phyloP scores from a whole-genome alignment of 2,329 filamentous ascomycete species.

The Ophiostoma piceae region DNA sequence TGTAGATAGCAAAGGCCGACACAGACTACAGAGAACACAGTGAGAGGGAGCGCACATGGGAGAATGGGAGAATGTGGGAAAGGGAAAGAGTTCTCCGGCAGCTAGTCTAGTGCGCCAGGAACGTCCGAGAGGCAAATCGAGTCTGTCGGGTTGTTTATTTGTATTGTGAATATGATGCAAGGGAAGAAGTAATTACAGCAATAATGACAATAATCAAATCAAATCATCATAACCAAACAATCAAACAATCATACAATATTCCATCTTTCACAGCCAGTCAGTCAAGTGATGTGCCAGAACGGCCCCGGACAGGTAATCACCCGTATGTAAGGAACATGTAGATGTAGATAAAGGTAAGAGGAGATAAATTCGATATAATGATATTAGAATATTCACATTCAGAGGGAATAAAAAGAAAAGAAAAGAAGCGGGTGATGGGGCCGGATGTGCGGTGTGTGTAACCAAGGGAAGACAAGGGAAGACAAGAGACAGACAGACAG shows the following conservation, averaged over 20 bases:
- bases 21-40: too few relatives aligned
- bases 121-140: not conserved
- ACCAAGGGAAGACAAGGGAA: not conserved
- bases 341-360: not conserved
- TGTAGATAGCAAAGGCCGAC: not conserved
- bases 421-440: not conserved
- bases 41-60: slow-evolving; percentile 2
- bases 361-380: not conserved
- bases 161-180: not conserved
- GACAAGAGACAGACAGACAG: too few relatives aligned
- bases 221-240: too few relatives aligned
- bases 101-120: not conserved
- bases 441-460: not conserved
- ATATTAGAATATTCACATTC: not conserved
- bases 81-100: not conserved
- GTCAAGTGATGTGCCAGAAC: not conserved
- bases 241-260: not conserved
- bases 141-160: not conserved
- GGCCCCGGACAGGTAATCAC: not conserved
- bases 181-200: not conserved
- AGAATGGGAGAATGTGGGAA: not conserved
- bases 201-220: not conserved
- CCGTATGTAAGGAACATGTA: not conserved
- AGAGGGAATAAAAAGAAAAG: not conserved
- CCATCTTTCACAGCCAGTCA: not conserved